Evolutionary conservation across 306 rosid species (phyloP).

Genomic region (Cucurbita moschata): DNA sequence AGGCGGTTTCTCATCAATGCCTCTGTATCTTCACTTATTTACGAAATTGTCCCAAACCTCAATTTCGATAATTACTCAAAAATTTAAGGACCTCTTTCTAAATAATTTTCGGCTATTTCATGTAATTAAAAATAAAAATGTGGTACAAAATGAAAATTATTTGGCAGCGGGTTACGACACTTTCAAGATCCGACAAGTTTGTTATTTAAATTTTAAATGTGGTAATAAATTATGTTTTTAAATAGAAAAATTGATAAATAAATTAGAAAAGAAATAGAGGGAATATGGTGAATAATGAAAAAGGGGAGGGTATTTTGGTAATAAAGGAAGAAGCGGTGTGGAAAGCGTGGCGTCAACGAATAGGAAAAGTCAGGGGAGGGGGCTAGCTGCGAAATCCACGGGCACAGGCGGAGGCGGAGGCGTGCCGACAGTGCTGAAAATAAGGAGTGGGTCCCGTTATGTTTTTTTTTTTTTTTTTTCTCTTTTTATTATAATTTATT

Average conservation of each 20-base stretch:
- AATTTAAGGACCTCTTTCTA: not conserved
- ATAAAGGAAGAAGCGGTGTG: not conserved
- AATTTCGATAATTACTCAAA: not conserved
- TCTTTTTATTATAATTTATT: not conserved
- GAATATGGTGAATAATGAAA: not conserved
- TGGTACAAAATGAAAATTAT: too few species aligned
- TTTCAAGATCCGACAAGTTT: too few species aligned
- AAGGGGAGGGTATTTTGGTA: not conserved
- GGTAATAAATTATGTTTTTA: too few species aligned
- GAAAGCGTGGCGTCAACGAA: not conserved
- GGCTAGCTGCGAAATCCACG: not conserved
- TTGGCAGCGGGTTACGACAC: too few species aligned
- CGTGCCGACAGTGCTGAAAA: not conserved
- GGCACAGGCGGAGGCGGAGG: not conserved
- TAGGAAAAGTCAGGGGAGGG: not conserved
- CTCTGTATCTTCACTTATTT: not conserved
- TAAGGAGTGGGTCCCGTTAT: not conserved
- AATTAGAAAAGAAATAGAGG: too few species aligned
- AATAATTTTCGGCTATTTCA: not conserved
- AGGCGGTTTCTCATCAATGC: not conserved
- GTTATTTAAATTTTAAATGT: too few species aligned
- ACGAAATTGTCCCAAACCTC: not conserved
- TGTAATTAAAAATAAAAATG: too few species aligned
- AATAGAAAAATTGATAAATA: too few species aligned
- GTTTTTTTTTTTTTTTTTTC: too few species aligned